Evolutionary conservation across 2,329 filamentous ascomycete genomes (phyloP).

Genomic region (Dactylellina parvicollis): DNA sequence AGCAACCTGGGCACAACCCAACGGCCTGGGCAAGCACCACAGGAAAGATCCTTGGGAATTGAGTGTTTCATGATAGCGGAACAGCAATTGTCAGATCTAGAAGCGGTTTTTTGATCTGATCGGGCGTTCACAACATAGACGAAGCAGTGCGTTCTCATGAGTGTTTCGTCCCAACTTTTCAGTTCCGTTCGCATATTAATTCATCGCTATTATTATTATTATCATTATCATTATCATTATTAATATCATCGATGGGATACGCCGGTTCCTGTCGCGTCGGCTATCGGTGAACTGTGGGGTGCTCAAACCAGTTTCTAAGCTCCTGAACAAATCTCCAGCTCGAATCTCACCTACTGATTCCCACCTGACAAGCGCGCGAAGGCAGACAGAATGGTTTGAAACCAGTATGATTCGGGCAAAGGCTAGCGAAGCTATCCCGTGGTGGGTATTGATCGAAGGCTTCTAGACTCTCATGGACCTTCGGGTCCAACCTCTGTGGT

Average conservation of each 20-base stretch:
- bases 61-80: conserved; percentile 53
- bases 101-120: conserved; percentile 27
- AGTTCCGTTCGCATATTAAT: conserved; percentile 15
- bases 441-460: conserved; percentile 54
- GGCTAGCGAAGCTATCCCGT: conserved; percentile 54
- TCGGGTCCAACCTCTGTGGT: conserved; percentile 32
- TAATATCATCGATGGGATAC: conserved; percentile 30
- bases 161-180: conserved; percentile 53
- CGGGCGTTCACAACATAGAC: conserved; percentile 4
- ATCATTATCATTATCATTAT: not conserved
- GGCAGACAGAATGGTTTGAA: conserved; percentile 53
- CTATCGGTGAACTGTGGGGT: conserved; percentile 51
- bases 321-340: conserved; percentile 53
- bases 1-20: conserved; percentile 42
- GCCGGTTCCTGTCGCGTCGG: conserved; percentile 50
- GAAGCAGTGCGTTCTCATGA: conserved; percentile 5
- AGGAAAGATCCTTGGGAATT: conserved; percentile 21
- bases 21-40: conserved; percentile 36
- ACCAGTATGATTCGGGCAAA: conserved; percentile 53
- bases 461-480: conserved; percentile 53
- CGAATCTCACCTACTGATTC: conserved; percentile 40
- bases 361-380: conserved; percentile 47
- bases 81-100: conserved; percentile 52
- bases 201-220: conserved; percentile 15
- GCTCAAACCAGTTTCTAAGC: conserved; percentile 41